Percentiles rank a stretch among this genome's conserved stretches.
Conservation (phyloP, 164 flowering plant species). For the Berberis vulgaris region DNA sequence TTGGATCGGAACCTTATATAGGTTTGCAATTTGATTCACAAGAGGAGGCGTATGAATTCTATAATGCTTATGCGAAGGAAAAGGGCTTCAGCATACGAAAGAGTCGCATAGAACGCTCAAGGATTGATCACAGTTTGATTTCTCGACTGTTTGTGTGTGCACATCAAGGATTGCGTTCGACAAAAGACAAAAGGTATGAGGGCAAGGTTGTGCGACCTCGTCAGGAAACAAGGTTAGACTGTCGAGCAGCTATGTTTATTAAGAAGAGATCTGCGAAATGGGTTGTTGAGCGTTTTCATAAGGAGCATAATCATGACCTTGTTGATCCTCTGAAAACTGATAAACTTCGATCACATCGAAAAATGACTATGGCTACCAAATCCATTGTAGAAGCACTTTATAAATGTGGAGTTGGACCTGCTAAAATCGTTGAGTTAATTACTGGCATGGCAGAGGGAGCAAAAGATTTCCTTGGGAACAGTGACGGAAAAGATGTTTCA, state of each 20-base stretch:
- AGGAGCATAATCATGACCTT: constrained; percentile 12
- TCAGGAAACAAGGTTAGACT: constrained; percentile 14
- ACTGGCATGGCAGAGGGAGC: constrained; percentile 5
- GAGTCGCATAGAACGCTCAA: constrained; percentile 13
- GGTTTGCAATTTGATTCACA: constrained; percentile 10
- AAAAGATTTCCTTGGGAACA: constrained; percentile 1
- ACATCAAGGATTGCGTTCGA: constrained; percentile 12
- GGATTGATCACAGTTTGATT: constrained; percentile 13
- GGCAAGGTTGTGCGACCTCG: constrained; percentile 11
- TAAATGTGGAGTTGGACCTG: constrained; percentile 11
- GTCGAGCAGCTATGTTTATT: constrained; percentile 14
- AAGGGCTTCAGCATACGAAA: constrained; percentile 12
- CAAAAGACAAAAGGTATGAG: constrained; percentile 11
- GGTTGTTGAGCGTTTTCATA: constrained; percentile 11
- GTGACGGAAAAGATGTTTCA: neutral
- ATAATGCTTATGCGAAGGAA: constrained; percentile 14
- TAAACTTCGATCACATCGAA: constrained; percentile 13
- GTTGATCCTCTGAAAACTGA: constrained; percentile 14
- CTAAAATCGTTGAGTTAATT: constrained; percentile 5
- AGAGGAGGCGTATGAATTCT: constrained; percentile 13
- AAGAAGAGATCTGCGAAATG: constrained; percentile 13
- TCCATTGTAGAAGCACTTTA: constrained; percentile 10
- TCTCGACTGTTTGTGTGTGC: constrained; percentile 12
- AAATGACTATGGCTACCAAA: constrained; percentile 11
- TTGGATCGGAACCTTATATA: constrained; percentile 10